phyloP scores from a whole-genome alignment of 768 basidiomycete genomes.

The Leccinum boreale region DNA sequence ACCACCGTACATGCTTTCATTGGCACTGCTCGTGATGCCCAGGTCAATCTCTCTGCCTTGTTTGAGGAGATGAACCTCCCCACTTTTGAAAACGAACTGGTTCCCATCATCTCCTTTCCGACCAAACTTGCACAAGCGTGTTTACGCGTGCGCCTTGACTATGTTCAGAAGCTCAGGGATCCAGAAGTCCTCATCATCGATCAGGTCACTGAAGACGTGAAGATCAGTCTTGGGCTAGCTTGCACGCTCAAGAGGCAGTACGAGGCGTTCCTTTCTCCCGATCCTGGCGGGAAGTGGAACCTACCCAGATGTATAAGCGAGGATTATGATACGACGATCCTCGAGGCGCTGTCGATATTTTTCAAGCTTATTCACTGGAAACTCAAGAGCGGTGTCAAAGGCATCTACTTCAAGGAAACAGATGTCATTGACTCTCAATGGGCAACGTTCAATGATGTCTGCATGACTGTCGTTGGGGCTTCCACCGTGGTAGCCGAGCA shows the following conservation, averaged over 20 bases:
- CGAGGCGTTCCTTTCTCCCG: constrained; percentile 84
- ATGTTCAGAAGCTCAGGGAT: constrained; percentile 82
- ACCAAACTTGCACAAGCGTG: constrained; percentile 91
- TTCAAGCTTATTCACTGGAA: constrained; percentile 96
- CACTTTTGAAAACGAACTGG: constrained; percentile 83
- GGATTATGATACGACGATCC: constrained; percentile 86
- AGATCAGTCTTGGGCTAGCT: constrained; percentile 85
- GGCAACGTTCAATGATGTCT: constrained; percentile 92
- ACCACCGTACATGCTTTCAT: constrained; percentile 86
- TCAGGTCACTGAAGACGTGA: constrained; percentile 90
- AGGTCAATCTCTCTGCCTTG: constrained; percentile 70
- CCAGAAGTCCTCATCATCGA: constrained; percentile 90
- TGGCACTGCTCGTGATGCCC: constrained; percentile 79
- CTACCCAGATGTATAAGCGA: constrained; percentile 84
- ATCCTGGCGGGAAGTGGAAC: constrained; percentile 84
- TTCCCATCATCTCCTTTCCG: constrained; percentile 93
- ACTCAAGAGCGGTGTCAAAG: constrained; percentile 86
- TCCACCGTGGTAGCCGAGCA: constrained; percentile 93
- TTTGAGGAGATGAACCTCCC: constrained; percentile 91
- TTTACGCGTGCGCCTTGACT: constrained; percentile 84
- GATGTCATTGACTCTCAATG: constrained; percentile 97
- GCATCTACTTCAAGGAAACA: constrained; percentile 96
- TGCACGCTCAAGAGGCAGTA: constrained; percentile 96
- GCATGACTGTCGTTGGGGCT: constrained; percentile 81
- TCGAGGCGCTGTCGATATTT: constrained; percentile 84